Conservation (phyloP, 148 eudicot species). For the Camellia lanceoleosa region DNA sequence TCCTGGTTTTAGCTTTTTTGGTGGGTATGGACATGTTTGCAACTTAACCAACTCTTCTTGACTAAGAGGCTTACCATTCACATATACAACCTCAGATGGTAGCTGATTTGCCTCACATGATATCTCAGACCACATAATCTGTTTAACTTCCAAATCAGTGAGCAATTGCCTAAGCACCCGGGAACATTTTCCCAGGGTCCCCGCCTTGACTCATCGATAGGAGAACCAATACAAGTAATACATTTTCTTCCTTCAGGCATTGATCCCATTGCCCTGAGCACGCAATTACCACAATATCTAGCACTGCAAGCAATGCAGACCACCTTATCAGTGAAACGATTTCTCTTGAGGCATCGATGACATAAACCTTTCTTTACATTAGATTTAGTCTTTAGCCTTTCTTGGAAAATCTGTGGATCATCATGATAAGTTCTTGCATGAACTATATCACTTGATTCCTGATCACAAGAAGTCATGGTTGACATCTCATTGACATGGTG, state of each 20-base stretch:
- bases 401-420: constrained; percentile 16
- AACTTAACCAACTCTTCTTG: constrained; percentile 49
- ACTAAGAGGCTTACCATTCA: constrained; percentile 55
- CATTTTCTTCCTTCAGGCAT: constrained; percentile 98
- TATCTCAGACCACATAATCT: constrained; percentile 54
- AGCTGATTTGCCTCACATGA: constrained; percentile 58
- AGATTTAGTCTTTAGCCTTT: constrained; percentile 31
- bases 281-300: constrained; percentile 63
- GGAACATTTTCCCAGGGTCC: constrained; percentile 57
- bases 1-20: constrained; percentile 67
- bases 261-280: constrained; percentile 85
- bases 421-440: constrained; percentile 20
- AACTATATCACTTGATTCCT: constrained; percentile 25
- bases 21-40: constrained; percentile 59
- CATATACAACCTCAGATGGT: constrained; percentile 43
- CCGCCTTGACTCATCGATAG: constrained; percentile 59
- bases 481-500: constrained; percentile 30
- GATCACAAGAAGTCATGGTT: constrained; percentile 43
- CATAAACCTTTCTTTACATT: constrained; percentile 62
- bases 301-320: constrained; percentile 72
- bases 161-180: constrained; percentile 51
- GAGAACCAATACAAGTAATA: constrained; percentile 57
- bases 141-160: constrained; percentile 29
- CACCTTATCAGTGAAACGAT: constrained; percentile 60
- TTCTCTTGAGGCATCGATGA: constrained; percentile 52